Conservation (phyloP, 2,329 filamentous ascomycete genomes). For the Fusarium nelsonii region DNA sequence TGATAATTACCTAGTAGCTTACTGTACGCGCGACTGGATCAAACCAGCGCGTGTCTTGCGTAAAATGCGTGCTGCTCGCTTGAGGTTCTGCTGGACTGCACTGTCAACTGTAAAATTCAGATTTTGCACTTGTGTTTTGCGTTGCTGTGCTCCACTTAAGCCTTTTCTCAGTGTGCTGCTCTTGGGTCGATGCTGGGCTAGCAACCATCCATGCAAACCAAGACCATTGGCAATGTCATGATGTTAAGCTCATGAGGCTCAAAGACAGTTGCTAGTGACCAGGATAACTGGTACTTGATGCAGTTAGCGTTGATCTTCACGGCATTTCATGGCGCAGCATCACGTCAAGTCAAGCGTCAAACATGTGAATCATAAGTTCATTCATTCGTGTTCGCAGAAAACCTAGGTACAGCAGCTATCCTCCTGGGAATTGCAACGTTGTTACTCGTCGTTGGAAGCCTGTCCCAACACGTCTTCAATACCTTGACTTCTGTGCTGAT, state of each 20-base stretch:
- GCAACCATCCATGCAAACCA: not conserved
- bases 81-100: not conserved
- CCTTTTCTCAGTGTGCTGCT: too few relatives aligned
- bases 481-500: constrained; percentile 64
- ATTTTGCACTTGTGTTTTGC: not conserved
- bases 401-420: constrained; percentile 10
- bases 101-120: not conserved
- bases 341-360: not conserved
- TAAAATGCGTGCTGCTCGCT: not conserved
- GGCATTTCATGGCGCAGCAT: not conserved
- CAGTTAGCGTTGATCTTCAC: not conserved
- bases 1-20: constrained; percentile 6
- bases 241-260: constrained; percentile 7
- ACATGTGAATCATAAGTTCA: constrained; percentile 16
- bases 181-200: not conserved
- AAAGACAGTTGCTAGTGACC: not conserved
- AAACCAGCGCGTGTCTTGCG: accelerated
- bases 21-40: not conserved
- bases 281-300: not conserved
- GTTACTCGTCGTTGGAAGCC: constrained; percentile 33
- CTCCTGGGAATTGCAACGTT: not conserved
- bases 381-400: constrained; percentile 13
- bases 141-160: accelerated
- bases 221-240: not conserved
- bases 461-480: constrained; percentile 46